Conservation (phyloP, 441 rosid species). For the Breynia disticha region DNA sequence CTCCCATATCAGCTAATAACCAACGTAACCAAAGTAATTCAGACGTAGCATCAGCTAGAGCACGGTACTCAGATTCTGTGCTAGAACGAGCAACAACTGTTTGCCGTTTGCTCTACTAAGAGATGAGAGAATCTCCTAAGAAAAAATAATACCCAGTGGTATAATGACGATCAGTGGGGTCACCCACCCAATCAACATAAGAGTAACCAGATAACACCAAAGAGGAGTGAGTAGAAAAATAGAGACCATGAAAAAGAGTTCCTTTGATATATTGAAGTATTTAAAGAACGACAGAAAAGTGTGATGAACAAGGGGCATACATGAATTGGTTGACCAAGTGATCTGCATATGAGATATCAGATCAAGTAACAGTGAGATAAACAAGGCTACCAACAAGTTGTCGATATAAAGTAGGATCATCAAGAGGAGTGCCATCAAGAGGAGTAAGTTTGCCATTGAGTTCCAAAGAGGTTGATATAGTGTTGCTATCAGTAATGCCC, state of each 20-base stretch:
- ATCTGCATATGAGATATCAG: background rate
- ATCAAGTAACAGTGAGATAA: background rate
- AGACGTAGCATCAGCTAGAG: background rate
- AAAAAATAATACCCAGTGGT: background rate
- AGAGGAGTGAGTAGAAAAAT: background rate
- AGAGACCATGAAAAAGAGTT: background rate
- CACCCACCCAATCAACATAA: background rate
- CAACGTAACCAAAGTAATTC: background rate
- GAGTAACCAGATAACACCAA: background rate
- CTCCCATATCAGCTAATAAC: background rate
- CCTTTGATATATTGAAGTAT: conserved; percentile 1
- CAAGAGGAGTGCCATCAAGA: background rate
- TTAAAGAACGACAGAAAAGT: background rate
- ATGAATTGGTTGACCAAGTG: background rate
- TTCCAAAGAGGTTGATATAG: background rate
- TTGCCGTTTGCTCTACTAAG: background rate
- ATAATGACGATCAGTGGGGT: background rate
- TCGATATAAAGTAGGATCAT: background rate
- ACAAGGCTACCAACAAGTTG: conserved; percentile 1
- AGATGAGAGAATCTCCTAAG: background rate
- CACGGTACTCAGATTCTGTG: background rate
- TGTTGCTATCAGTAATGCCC: background rate
- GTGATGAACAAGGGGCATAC: background rate
- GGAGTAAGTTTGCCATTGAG: background rate
- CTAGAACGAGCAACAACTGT: background rate